phyloP scores from a whole-genome alignment of 805 yeast genomes.

The Metschnikowia kofuensis region DNA sequence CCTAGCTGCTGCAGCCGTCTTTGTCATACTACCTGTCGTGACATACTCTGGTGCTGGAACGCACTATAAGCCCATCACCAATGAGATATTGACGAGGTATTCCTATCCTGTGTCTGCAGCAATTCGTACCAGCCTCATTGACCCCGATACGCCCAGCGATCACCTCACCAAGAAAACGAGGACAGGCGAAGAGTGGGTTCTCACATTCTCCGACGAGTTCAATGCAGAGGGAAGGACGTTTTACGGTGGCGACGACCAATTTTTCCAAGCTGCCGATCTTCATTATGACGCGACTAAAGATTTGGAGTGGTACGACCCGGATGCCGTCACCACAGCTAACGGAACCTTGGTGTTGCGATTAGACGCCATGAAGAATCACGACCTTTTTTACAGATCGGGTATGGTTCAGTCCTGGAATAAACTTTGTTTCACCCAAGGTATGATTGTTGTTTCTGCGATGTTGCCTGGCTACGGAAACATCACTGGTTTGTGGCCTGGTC shows the following conservation, averaged over 20 bases:
- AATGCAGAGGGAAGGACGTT: constrained; percentile 87
- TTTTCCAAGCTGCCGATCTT: constrained; percentile 81
- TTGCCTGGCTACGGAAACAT: constrained; percentile 78
- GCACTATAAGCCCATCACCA: constrained; percentile 26
- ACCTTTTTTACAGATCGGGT: constrained; percentile 80
- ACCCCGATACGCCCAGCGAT: constrained; percentile 64
- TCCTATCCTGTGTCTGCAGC: constrained; percentile 56
- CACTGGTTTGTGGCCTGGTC: constrained; percentile 93
- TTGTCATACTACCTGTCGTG: constrained; percentile 76
- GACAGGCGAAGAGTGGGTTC: constrained; percentile 48
- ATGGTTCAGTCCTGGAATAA: constrained; percentile 93
- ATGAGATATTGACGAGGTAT: constrained; percentile 52
- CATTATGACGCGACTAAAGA: constrained; percentile 86
- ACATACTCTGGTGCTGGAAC: constrained; percentile 71
- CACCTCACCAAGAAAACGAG: constrained; percentile 46
- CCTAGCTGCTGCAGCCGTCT: constrained; percentile 60
- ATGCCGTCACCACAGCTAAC: constrained; percentile 72
- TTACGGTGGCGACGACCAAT: constrained; percentile 88
- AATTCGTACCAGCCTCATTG: constrained; percentile 59
- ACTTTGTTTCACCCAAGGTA: constrained; percentile 84
- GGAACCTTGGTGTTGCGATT: constrained; percentile 68
- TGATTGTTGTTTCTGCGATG: constrained; percentile 68
- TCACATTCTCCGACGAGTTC: constrained; percentile 91
- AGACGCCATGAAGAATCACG: constrained; percentile 82
- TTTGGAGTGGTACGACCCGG: constrained; percentile 95